Evolutionary conservation across 441 rosid species (phyloP).

Genomic region (Theobroma grandiflorum): DNA sequence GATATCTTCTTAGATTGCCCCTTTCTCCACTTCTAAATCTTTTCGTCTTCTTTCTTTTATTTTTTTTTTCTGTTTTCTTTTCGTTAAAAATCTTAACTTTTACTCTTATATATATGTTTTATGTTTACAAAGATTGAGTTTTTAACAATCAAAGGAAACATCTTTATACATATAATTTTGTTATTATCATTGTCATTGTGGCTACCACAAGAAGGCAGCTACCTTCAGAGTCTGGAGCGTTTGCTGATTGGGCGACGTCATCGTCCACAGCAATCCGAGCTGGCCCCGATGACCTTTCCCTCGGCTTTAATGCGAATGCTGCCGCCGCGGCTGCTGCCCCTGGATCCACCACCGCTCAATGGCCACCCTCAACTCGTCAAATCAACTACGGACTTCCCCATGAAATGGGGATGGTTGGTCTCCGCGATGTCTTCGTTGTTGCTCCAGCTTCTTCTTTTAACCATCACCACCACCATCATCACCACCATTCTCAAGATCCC

Average conservation of each 20-base stretch:
- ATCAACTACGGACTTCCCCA: constrained; percentile 59
- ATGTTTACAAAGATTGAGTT: constrained; percentile 18
- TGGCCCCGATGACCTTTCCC: constrained; percentile 87
- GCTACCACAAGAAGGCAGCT: constrained; percentile 94
- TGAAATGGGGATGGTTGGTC: constrained; percentile 86
- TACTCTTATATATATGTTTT: not conserved
- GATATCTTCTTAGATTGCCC: constrained; percentile 19
- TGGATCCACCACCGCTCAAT: constrained; percentile 47
- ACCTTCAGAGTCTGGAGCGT: constrained; percentile 88
- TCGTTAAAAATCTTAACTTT: not conserved
- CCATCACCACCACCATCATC: constrained; percentile 63
- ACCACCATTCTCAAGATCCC: constrained; percentile 49
- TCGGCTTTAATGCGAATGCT: constrained; percentile 94
- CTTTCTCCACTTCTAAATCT: not conserved
- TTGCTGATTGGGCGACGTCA: constrained; percentile 87
- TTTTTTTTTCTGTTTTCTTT: not conserved
- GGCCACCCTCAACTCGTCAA: constrained; percentile 51
- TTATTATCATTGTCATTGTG: constrained; percentile 64
- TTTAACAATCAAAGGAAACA: not conserved
- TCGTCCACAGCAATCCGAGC: constrained; percentile 62
- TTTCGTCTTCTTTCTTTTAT: not conserved
- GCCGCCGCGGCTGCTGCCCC: constrained; percentile 45
- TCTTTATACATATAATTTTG: not conserved
- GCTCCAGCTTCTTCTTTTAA: constrained; percentile 68
- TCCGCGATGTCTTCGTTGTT: constrained; percentile 78